Evolutionary conservation across 768 basidiomycete genomes (phyloP), one percentile per base, ranked within the genome.

Genomic region (Suillus subalutaceus): DNA sequence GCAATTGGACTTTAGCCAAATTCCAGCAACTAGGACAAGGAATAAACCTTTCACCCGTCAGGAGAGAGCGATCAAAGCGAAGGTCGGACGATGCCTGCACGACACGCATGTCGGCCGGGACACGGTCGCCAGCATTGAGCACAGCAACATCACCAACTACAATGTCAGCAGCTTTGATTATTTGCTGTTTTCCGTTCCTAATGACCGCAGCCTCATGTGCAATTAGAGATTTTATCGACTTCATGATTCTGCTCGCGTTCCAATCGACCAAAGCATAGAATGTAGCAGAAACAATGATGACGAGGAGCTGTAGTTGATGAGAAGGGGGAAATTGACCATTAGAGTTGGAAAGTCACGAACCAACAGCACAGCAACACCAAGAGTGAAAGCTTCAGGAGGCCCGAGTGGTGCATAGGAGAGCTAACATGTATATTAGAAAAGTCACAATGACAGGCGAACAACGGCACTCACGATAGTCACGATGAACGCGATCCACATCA

Each of bases 91-190:
- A 85, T 30, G 82, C 82, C 5, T 86, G 79, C 43, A 90, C 81
- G n/a, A 92, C 78, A 59, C 87, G 83, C 18, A 92, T 65, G 70
- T 92, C 91, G 5, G 90, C 90, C 0, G 91, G 91, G 2, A 91
- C 84, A 18, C 89, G 87, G 71, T 88, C 86, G 32, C 91, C 91
- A 64, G 90, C 83, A 32, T 78, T 77, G 71, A 92, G 83, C 1
- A 81, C 79, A 62, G 91, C 84, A 37, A 92, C 73, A 71, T 92
- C 91, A 16, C 90, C 91, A 0, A 86, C 85, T 8, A 91, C 87
- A 46, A 90, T 84, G 52, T 88, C 83, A 65, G 85, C 83, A 12
- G 88, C 88, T 15, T 86, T 80, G 0, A 88, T 77, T 10, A 79
- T 82, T 56, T 81, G 76, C 46, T 75, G 76, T 35, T 80, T 78